Base-by-base conservation (phyloP, 208 protist genomes). In the Leishmania major region DNA sequence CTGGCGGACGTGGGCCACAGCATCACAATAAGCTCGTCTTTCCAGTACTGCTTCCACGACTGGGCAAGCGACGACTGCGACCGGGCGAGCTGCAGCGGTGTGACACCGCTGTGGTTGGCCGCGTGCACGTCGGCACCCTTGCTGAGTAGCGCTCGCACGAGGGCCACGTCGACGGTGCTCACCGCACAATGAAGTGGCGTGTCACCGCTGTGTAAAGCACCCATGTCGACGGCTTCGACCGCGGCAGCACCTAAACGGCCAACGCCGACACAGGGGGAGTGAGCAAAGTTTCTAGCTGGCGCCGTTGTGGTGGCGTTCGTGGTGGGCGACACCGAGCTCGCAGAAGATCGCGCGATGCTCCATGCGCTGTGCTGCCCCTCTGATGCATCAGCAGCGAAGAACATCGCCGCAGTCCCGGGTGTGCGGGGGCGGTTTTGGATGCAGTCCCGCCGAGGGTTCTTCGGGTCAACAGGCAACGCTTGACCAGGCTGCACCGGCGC, bases 131-230 rank as follows among this genome's bases (percentile, higher is more conserved):
- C 85, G 19, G 92, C 91, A 0, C 90, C 93, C 75, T 88, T 90
- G 43, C 78, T 77, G n/a, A 96, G 84, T 73, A 97, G 75, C n/a
- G 82, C 80, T 28, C 88, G 86, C 40, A 96, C 90, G n/a, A 95
- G 77, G 25, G 71, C 78, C 8, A 90, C 67, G 75, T 96, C 90
- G 2, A 80, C 90, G 8, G 84, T 80, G 64, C 70, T 77, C n/a
- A 93, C 86, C 5, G 94, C 94, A 83, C 79, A 91, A 75, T 96
- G 90, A 72, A 97, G 82, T 35, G 94, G 89, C 13, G 94, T 86
- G 45, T 86, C 75, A 17, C 79, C 81, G 55, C 60, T 47, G 37
- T 78, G 53, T 37, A 78, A 31, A 10, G 75, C 40, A 25, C 28
- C 15, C 75, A 66, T 51, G 37, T 37, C 13, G 51, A 59, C 13